Evolutionary conservation across 495 filamentous ascomycete genomes (phyloP).

Genomic region (Neurospora pannonica): DNA sequence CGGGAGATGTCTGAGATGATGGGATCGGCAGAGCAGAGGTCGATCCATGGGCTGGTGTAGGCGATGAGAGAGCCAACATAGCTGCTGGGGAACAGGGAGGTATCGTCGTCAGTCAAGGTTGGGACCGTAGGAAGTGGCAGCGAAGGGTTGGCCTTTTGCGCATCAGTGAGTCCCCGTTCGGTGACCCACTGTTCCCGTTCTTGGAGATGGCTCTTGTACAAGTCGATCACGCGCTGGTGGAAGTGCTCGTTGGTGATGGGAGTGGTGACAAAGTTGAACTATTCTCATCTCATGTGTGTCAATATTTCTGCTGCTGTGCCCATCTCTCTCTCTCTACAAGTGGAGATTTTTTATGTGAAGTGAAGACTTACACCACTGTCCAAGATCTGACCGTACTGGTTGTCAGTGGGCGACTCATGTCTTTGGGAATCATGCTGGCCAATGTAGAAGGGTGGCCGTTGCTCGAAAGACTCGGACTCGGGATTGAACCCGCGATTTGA

Average conservation of each 20-base stretch:
- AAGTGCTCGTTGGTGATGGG: slow-evolving; percentile 82
- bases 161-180: slow-evolving; percentile 8
- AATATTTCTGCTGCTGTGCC: not conserved
- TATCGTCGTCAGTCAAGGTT: slow-evolving; percentile 63
- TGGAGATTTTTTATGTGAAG: not conserved
- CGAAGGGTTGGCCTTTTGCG: slow-evolving; percentile 19
- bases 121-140: slow-evolving; percentile 49
- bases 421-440: slow-evolving; percentile 75
- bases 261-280: slow-evolving; percentile 92
- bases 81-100: slow-evolving; percentile 60
- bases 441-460: slow-evolving; percentile 59
- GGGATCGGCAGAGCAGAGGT: slow-evolving; percentile 75
- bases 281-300: not conserved
- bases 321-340: not conserved
- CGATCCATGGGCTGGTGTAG: slow-evolving; percentile 79
- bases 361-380: slow-evolving; percentile 45
- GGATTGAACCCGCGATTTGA: slow-evolving; percentile 23
- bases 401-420: slow-evolving; percentile 46
- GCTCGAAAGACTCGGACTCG: slow-evolving; percentile 40
- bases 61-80: slow-evolving; percentile 62
- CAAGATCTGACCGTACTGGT: slow-evolving; percentile 58
- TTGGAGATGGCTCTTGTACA: slow-evolving; percentile 49
- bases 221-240: slow-evolving; percentile 59
- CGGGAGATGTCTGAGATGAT: slow-evolving; percentile 72
- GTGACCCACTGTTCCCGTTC: slow-evolving; percentile 17